Base-by-base conservation (phyloP, 192 early-diverging fungal species). In the Coemansia sp. region DNA sequence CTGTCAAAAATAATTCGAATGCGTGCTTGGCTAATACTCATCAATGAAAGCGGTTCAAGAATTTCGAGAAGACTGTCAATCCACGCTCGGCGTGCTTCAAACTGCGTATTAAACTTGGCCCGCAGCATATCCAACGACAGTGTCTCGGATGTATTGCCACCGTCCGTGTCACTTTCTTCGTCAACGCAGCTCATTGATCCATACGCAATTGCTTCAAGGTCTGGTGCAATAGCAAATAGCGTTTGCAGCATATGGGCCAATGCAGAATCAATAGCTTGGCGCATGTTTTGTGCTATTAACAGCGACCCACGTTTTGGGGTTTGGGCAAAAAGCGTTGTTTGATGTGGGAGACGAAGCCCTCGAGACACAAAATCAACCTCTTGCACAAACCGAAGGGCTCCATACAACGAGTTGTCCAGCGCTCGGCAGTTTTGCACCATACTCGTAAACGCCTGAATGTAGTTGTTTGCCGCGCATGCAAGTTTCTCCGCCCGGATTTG, bases 11-110 rank as follows among this genome's bases (percentile, higher is more conserved):
- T 14, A 20, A 21, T 38, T 44, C 9, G 26, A 38, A 40, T 40
- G 5, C 18, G 18, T 17, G 8, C 3, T 15, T 4, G 18, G 21
- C 2, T 50, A 23, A 17, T 50, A 10, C 18, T 17, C 12, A 2
- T 9, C 1, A 21, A 15, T 23, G 48, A 14, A 17, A 50, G 48
- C 21, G 55, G 55, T 17, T 11, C 24, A 14, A 62, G 37, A 14
- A n/a, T 9, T 2, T 36, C 34, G 17, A 73, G 24, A 14, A 73
- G 44, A 0, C 23, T 6, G 17, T 60, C 46, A 17, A 79, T 47
- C 76, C 76, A 79, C 34, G 49, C n/a, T 17, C 38, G 59, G 3
- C 76, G 76, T 15, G 66, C 17, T 5, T 67, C 44, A 70, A 79
- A 79, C 24, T 63, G 64, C 40, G 54, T 10, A 2, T 49, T 40